These are phyloP conservation scores for Moesziomyces globuligerus DNA, from an alignment of 1,284 basidiomycete genomes.

Conservation along the genomic window DNA sequence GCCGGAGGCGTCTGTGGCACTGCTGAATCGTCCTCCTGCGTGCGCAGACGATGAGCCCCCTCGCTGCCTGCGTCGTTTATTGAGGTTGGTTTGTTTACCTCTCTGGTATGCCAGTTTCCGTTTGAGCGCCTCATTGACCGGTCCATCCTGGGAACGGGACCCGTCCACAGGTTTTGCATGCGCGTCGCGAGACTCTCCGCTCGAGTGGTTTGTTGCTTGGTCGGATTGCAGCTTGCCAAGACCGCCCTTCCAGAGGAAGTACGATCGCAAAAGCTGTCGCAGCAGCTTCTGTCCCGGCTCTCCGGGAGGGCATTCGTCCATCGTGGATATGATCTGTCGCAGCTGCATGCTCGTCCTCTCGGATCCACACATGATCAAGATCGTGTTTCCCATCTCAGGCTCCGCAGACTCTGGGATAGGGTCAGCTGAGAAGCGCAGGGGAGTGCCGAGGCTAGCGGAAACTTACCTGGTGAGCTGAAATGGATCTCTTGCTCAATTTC, in stretches of 20 bases:
- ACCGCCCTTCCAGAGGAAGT: conserved; percentile 83
- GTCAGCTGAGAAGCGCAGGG: conserved; percentile 9
- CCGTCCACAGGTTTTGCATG: no score
- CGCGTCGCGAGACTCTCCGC: background rate
- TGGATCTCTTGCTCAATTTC: conserved; percentile 91
- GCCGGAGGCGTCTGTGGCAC: conserved; percentile 15
- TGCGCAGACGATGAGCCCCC: conserved; percentile 50
- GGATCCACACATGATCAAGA: conserved; percentile 62
- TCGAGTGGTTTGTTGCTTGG: conserved; percentile 11
- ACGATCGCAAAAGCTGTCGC: conserved; percentile 76
- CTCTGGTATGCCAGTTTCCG: conserved; percentile 40
- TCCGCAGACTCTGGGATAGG: conserved; percentile 4
- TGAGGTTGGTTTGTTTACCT: conserved; percentile 56
- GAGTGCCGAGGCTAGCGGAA: background rate
- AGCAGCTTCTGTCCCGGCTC: conserved; percentile 74
- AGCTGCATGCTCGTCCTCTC: conserved; percentile 59
- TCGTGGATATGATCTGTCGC: conserved; percentile 52
- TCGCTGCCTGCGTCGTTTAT: conserved; percentile 68
- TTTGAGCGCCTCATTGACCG: conserved; percentile 54
- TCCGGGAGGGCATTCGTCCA: conserved; percentile 41
- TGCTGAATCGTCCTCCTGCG: conserved; percentile 16
- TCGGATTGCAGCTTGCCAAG: conserved; percentile 69
- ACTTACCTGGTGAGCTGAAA: conserved; percentile 61
- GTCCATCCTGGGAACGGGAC: no score
- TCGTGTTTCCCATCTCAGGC: conserved; percentile 48